A percentile compares a stretch with the other conserved stretches of the same genome.
These are phyloP conservation scores for Pestalotiopsis sp. DNA, from an alignment of 2,329 filamentous ascomycete species.

Conservation along the genomic window DNA sequence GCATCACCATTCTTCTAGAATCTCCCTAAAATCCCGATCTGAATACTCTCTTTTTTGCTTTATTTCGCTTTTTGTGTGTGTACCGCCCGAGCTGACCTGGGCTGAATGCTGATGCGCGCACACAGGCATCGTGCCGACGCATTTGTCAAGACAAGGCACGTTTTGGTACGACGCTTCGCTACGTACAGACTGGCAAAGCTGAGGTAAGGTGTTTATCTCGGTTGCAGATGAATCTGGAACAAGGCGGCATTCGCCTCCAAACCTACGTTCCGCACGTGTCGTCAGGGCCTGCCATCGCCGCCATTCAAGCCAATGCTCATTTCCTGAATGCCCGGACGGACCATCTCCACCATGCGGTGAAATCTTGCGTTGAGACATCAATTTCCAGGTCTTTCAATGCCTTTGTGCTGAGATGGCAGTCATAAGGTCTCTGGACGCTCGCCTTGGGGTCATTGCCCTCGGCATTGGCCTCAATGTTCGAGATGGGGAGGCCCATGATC, in stretches of 20 bases:
- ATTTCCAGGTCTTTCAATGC: conserved; percentile 74
- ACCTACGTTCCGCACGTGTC: conserved; percentile 9
- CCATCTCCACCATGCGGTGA: conserved; percentile 79
- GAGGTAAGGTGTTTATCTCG: neutral
- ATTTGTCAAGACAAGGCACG: neutral
- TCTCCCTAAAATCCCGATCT: neutral
- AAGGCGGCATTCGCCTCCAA: conserved; percentile 2
- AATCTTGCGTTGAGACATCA: conserved; percentile 73
- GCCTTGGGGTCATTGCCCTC: conserved; percentile 74
- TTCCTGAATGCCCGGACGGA: conserved; percentile 62
- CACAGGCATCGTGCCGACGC: neutral
- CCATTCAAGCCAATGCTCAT: conserved; percentile 31
- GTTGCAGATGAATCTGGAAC: conserved; percentile 4
- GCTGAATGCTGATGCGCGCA: neutral
- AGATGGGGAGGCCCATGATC: conserved; percentile 75
- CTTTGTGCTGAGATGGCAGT: conserved; percentile 83
- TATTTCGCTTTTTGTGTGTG: neutral
- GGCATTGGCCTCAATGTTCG: conserved; percentile 69
- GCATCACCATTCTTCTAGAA: neutral
- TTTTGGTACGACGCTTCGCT: neutral
- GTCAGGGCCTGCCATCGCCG: neutral
- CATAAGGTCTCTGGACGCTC: conserved; percentile 78
- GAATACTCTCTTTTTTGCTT: neutral
- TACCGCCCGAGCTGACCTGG: neutral
- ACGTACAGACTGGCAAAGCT: neutral